Evolutionary conservation across 805 yeast genomes (phyloP), one percentile per base, ranked within the genome.

Genomic region (Candida lessepsii): DNA sequence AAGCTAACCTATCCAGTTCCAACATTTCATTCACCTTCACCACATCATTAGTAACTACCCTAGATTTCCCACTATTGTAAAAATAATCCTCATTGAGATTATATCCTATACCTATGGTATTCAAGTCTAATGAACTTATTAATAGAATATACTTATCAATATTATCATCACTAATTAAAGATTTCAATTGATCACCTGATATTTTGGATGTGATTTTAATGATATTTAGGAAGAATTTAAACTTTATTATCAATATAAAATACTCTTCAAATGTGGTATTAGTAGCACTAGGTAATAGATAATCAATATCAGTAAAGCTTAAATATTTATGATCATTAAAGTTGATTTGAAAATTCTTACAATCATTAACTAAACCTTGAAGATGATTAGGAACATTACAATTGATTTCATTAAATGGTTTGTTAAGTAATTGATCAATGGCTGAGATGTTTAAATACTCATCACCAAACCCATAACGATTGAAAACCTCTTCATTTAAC

Each of bases 21-120:
- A 35, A 17, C 25, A 21, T 16, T n/a, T 17, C 33, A 21, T 39
- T 39, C 4, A 28, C 5, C 34, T 34, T 39, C n/a, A 33, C 11
- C 4, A 39, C 9, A 19, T 16, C 36, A 14, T 28, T 15, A 2
- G 5, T n/a, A 16, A 9, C 17, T 5, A 30, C 8, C 8, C 17
- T 11, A 5, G 11, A 5, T 9, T 13, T 23, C n/a, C 43, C 39
- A 9, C 3, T 23, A 26, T 40, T 40, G 23, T 40, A 48, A 24
- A 48, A 48, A 20, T n/a, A 25, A 5, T 40, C 43, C 9, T 21
- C 39, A 5, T 20, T 16, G 3, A 33, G 15, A 29, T 45, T 37
- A 32, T 45, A 48, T 10, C 51, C 49, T 16, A 48, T 39, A 4
- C 51, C 51, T 3, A 43, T 28, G 11, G 25, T 26, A 19, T 13